Conservation (phyloP, 169 alveolate genomes). For the Cryptosporidium viatorum region DNA sequence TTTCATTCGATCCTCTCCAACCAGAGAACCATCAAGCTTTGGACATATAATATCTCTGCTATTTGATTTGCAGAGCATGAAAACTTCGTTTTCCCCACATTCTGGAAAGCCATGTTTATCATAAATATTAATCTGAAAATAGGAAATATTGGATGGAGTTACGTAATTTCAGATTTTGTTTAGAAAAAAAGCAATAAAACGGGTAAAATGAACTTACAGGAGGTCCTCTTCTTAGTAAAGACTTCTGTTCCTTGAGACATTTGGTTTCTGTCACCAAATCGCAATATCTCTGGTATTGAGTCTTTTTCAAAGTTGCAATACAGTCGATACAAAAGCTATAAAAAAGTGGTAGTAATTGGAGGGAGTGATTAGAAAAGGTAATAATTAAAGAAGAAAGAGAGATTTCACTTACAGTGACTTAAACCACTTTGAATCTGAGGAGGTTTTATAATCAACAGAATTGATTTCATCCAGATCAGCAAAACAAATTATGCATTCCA, state of each 20-base stretch:
- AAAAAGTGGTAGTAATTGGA: too few relatives aligned
- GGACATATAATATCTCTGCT: conserved; percentile 77
- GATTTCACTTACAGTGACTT: conserved; percentile 69
- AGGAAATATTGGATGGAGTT: background rate
- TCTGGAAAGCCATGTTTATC: conserved; percentile 85
- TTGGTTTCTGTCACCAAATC: conserved; percentile 81
- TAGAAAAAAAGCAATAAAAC: background rate
- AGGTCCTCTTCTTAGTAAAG: conserved; percentile 82
- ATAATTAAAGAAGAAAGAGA: background rate
- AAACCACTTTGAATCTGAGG: conserved; percentile 76
- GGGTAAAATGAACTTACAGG: conserved; percentile 72
- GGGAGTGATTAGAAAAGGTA: background rate
- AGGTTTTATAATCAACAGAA: conserved; percentile 78
- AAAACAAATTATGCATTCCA: conserved; percentile 80
- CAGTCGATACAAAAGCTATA: conserved; percentile 77
- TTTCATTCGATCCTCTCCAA: conserved; percentile 80
- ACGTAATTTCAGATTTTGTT: background rate
- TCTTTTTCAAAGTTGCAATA: conserved; percentile 76
- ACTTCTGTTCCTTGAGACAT: conserved; percentile 82
- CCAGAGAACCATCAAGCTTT: conserved; percentile 83
- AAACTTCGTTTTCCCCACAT: conserved; percentile 81
- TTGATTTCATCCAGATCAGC: conserved; percentile 79
- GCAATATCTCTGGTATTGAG: conserved; percentile 83
- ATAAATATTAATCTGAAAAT: conserved; percentile 77
- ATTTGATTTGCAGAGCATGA: conserved; percentile 79